A percentile compares a stretch with the other conserved stretches of the same genome.
Evolutionary conservation across 2,329 filamentous ascomycete genomes (phyloP).

Genomic region (Fusarium torreyae): DNA sequence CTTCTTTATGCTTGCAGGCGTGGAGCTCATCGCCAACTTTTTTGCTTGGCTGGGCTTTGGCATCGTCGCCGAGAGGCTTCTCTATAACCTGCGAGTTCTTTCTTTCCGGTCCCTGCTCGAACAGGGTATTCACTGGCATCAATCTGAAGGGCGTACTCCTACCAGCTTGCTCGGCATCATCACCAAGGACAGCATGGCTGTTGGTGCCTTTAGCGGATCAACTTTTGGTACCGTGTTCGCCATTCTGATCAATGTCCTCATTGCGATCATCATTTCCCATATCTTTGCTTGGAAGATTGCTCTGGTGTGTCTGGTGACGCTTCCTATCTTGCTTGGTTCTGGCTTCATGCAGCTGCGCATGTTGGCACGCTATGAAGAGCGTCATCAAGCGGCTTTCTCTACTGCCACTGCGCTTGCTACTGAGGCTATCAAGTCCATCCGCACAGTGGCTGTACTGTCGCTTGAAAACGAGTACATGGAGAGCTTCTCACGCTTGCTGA

Average conservation of each 20-base stretch:
- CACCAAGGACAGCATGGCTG: slow-evolving; percentile 75
- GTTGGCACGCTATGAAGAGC: slow-evolving; percentile 73
- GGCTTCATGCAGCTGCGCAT: slow-evolving; percentile 78
- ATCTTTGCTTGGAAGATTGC: slow-evolving; percentile 83
- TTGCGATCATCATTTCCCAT: slow-evolving; percentile 76
- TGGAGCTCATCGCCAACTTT: slow-evolving; percentile 67
- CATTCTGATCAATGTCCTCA: slow-evolving; percentile 76
- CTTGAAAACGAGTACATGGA: slow-evolving; percentile 66
- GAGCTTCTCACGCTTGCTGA: slow-evolving; percentile 67
- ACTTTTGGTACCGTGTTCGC: slow-evolving; percentile 79
- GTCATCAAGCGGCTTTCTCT: slow-evolving; percentile 74
- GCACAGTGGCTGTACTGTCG: slow-evolving; percentile 56
- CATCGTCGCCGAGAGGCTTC: slow-evolving; percentile 70
- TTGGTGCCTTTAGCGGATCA: slow-evolving; percentile 78
- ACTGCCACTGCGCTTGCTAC: slow-evolving; percentile 41
- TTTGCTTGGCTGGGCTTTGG: slow-evolving; percentile 67
- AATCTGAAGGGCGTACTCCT: slow-evolving; percentile 73
- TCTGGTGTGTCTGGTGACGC: slow-evolving; percentile 76
- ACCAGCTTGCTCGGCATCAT: slow-evolving; percentile 76
- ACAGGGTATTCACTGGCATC: slow-evolving; percentile 78
- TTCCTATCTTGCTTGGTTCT: slow-evolving; percentile 77
- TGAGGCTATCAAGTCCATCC: slow-evolving; percentile 40
- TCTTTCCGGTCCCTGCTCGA: slow-evolving; percentile 75
- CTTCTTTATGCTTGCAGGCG: slow-evolving; percentile 67
- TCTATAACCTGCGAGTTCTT: slow-evolving; percentile 73